Evolutionary conservation across 805 yeast species (phyloP), one percentile per base, ranked within the genome.

Genomic region (Dipodascopsis tothii): DNA sequence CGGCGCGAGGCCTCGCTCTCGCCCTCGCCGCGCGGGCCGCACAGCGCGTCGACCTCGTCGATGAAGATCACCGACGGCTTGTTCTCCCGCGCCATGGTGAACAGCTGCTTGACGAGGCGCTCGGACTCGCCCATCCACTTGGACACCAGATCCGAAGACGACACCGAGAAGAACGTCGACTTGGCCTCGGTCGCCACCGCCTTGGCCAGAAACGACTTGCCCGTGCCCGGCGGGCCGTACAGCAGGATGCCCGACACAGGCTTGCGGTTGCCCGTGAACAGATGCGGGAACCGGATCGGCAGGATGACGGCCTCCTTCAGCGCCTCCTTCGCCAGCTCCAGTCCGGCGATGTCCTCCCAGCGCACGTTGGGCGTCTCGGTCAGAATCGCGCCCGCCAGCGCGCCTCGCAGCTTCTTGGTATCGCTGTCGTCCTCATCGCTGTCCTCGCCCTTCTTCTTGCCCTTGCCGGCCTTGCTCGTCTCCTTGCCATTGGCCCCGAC

Each of bases 51-150:
- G 28, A 92, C 96, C 65, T 92, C 98, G 67, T 92, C 98, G 43
- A 92, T 92, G 64, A 92, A 92, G 40, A 92, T 92, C 55, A 92
- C 94, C 0, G 95, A 79, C 1, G 98, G 98, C 60, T 85, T 88
- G 60, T 81, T 84, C 63, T 92, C 98, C 53, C 98, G 74, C 3
- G 98, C 98, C 95, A 90, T 85, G 27, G 81, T 75, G 65, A 92
- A 92, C 51, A 92, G 72, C 61, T 92, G 96, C 63, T 90, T 92
- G 21, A 92, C 97, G 45, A 92, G 75, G 64, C 97, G 78, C 65
- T 92, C 98, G 21, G 94, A 81, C 64, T 92, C 98, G 57, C 98
- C 98, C 96, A 90, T 90, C 98, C 98, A 92, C 64, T 92, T 92
- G 54, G 94, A 82, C 2, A 92, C 97, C 57, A 92, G 73, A 64